Evolutionary conservation across 2,329 filamentous ascomycete genomes (phyloP).

Genomic region (Knufia petricola): DNA sequence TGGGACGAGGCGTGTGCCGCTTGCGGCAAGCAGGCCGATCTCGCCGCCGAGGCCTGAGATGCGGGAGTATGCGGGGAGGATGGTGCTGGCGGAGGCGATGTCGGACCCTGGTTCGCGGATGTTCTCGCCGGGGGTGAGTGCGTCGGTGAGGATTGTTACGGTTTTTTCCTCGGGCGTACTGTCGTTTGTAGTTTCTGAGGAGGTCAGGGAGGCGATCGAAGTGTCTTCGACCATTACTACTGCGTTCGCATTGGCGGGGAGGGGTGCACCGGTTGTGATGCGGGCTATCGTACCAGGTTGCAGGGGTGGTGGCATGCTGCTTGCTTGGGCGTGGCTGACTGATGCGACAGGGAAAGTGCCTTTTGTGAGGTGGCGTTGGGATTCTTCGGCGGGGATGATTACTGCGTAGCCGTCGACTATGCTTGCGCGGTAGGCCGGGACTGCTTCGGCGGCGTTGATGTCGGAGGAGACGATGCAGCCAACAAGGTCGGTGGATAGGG

Average conservation of each 20-base stretch:
- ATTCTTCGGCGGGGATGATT: conserved; percentile 42
- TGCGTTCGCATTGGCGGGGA: conserved; percentile 78
- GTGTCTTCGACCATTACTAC: conserved; percentile 98
- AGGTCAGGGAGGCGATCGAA: conserved; percentile 52
- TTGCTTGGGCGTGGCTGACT: conserved; percentile 74
- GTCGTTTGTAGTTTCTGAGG: not conserved
- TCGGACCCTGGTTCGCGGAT: conserved; percentile 87
- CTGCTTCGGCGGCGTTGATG: conserved; percentile 67
- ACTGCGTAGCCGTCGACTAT: conserved; percentile 96
- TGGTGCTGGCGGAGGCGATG: conserved; percentile 56
- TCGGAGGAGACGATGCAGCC: conserved; percentile 75
- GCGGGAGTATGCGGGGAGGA: conserved; percentile 69
- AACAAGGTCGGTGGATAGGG: conserved; percentile 54
- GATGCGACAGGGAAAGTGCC: conserved; percentile 79
- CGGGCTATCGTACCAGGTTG: conserved; percentile 68
- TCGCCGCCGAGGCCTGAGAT: conserved; percentile 83
- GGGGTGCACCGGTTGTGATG: conserved; percentile 87
- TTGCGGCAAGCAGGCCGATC: conserved; percentile 77
- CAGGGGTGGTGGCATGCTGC: conserved; percentile 52
- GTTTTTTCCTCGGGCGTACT: conserved; percentile 71
- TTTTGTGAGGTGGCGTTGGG: conserved; percentile 39
- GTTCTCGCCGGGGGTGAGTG: conserved; percentile 71
- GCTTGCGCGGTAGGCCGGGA: conserved; percentile 88
- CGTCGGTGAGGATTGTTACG: conserved; percentile 73
- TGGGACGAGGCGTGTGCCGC: conserved; percentile 61